Evolutionary conservation across 2,329 filamentous ascomycete genomes (phyloP).

Genomic region (Alternaria sp.): DNA sequence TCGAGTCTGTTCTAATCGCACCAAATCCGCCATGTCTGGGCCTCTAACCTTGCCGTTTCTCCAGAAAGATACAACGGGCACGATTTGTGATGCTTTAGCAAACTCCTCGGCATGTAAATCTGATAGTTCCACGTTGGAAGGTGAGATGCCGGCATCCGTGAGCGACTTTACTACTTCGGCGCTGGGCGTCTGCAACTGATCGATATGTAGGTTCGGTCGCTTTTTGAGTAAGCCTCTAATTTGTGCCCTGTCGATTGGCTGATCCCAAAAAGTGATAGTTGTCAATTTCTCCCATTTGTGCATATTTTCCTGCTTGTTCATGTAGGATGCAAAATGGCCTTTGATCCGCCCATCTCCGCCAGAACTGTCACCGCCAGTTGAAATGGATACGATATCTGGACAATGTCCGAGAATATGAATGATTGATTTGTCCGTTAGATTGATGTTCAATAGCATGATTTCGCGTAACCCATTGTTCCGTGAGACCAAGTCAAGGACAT

Average conservation of each 20-base stretch:
- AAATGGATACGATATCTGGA: background rate
- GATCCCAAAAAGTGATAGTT: too few relatives aligned
- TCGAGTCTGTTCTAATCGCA: background rate
- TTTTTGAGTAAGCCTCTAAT: background rate
- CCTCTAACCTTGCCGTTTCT: background rate
- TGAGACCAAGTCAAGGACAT: background rate
- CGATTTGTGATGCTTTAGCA: too few relatives aligned
- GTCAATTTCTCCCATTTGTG: background rate
- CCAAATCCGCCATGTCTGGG: background rate
- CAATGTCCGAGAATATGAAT: background rate
- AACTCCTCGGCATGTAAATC: too few relatives aligned
- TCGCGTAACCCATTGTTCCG: background rate
- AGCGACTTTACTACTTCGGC: background rate
- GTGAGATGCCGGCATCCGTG: background rate
- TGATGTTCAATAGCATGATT: accelerated
- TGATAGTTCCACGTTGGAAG: background rate
- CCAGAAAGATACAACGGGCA: background rate
- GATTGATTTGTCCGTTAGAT: background rate
- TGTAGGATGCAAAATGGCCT: background rate
- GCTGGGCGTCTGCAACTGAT: background rate
- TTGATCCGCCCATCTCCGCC: background rate
- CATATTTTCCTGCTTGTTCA: background rate
- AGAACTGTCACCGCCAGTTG: background rate
- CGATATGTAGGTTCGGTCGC: background rate
- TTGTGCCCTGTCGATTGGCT: background rate